phyloP scores from a whole-genome alignment of 2,329 filamentous ascomycete genomes.

The Beauveria medogensis region DNA sequence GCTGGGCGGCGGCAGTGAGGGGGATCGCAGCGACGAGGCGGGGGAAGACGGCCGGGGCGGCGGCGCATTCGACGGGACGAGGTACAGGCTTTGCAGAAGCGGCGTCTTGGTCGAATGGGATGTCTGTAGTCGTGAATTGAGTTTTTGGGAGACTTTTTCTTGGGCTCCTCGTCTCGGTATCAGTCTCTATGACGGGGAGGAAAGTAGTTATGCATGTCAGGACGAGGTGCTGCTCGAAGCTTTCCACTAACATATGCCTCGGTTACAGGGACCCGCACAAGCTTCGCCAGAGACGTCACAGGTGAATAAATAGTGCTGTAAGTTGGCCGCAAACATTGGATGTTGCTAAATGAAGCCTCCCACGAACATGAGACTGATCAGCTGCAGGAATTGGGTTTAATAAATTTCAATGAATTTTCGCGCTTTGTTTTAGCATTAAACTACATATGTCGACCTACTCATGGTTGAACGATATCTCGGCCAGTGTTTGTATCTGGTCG shows the following conservation, averaged over 20 bases:
- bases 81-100: background rate
- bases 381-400: too few species aligned
- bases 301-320: background rate
- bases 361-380: background rate
- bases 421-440: too few species aligned
- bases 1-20: slow-evolving; percentile 11
- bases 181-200: background rate
- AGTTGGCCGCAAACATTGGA: background rate
- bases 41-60: background rate
- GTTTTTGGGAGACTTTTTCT: background rate
- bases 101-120: background rate
- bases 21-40: background rate
- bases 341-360: background rate
- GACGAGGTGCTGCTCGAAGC: background rate
- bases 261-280: slow-evolving; percentile 17
- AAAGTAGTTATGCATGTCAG: background rate
- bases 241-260: slow-evolving; percentile 26
- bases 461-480: too few species aligned
- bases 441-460: too few species aligned
- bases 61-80: background rate
- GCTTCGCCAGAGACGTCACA: slow-evolving; percentile 9
- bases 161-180: background rate
- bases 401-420: too few species aligned
- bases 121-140: background rate
- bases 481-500: too few species aligned